Base-by-base conservation (phyloP, 2,329 filamentous ascomycete genomes). In the Trichoderma hamatum region DNA sequence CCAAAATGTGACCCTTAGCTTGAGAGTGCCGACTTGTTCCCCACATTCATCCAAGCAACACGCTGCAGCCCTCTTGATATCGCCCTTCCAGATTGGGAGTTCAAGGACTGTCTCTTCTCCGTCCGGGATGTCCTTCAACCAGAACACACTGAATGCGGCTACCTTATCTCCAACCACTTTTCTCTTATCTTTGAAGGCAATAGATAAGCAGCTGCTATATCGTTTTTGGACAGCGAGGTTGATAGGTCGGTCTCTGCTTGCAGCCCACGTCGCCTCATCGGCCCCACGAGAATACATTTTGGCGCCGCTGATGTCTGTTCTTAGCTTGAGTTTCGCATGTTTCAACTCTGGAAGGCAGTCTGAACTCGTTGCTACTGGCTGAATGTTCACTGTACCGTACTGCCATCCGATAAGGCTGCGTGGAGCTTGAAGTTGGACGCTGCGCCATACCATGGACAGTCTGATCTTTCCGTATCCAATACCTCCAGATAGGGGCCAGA, bases 401-500 rank as follows among this genome's bases (percentile, higher is more conserved):
- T 92, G 88, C 90, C 90, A 93, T 1, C 91, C 91, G 0, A 88
- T 79, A 36, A 90, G 77, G 62, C 86, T 83, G 6, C 78, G 81
- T 1, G 89, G 88, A 2, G 89, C 79, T 72, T 90, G 84, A 1
- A 92, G 78, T 69, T 90, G 84, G 3, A 93, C 84, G 68, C 89
- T 91, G 55, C 91, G 85, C 84, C 91, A 93, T 2, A 93, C 88
- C 81, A 93, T 84, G 19, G 90, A 92, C 68, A 94, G 84, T 13
- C 91, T 83, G 49, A 87, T 84, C 52, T 89, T 85, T 1, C 91
- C 91, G 72, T 88, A 91, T 3, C 91, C 91, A n/a, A 93, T 85
- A 0, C 91, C 91, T 30, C 91, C 91, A 6, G 88, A 84, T 3
- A 94, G 78, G 0, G 91, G 91, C 75, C 88, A 93, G 69, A 83